Base-by-base conservation (phyloP, 495 filamentous ascomycete genomes). In the Cenococcum geophilum region DNA sequence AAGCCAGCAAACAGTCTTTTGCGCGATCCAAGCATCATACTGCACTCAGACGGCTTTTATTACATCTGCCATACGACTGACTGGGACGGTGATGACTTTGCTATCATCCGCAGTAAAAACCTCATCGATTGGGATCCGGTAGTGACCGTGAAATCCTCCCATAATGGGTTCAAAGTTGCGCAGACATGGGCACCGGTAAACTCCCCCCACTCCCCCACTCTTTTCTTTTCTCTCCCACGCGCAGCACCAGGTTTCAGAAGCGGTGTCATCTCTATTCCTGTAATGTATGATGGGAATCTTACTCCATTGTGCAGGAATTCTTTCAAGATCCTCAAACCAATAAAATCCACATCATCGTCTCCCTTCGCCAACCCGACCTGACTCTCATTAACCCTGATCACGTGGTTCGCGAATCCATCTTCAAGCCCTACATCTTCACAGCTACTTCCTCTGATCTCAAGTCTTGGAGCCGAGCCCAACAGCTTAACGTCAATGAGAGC, bases 1-100 rank as follows among this genome's bases (percentile, higher is more conserved):
- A 18, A 16, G 45, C 45, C 45, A 18, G 45, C 18, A 22, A 18
- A 49, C 16, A 49, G 45, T 18, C 16, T 49, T 18, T 22, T 49
- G 16, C 45, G 45, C 18, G 45, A 49, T 18, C 45, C 45, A 20
- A 49, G 45, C 45, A 49, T 49, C 5, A 49, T 49, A 18, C n/a
- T 49, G 45, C 45, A 49, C 22, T 18, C 18, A 8, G 45, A 49
- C 14, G 45, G 45, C 8, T 49, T 18, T 8, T 49, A 49, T 22
- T 49, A 49, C 22, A 22, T 49, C 0, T 18, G 18, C 45, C 45
- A 49, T 22, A 49, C 45, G 16, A 49, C 45, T 18, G n/a, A 22
- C 45, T 49, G 45, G 45, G 16, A 49, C 11, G 45, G 45, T 12
- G 14, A 49, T 49, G 45, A 49, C 45, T 49, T 49, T 49, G 45